A percentile compares a stretch with the other conserved stretches of the same genome.
These are phyloP conservation scores for Alternaria conjuncta DNA, from an alignment of 2,329 filamentous ascomycete species.

Conservation along the genomic window DNA sequence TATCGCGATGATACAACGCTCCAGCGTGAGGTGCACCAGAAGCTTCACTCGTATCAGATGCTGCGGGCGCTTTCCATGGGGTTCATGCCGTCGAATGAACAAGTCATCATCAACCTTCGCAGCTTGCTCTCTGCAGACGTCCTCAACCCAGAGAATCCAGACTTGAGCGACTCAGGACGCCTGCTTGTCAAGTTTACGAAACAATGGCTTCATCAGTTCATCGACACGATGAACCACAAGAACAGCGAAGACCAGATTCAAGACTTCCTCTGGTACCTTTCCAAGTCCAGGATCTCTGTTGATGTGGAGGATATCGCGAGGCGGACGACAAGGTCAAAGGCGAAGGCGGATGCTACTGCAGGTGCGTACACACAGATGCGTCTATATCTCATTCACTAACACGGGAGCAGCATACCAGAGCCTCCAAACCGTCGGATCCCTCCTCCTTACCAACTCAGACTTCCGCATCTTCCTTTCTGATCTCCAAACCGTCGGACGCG, in stretches of 20 bases:
- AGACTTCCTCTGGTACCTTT: constrained; percentile 86
- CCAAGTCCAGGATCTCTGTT: constrained; percentile 73
- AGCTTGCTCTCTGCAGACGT: constrained; percentile 79
- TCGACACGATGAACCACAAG: constrained; percentile 81
- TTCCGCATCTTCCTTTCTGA: constrained; percentile 88
- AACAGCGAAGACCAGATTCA: constrained; percentile 86
- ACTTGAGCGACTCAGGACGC: constrained; percentile 79
- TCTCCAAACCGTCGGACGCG: constrained; percentile 75
- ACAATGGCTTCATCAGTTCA: constrained; percentile 78
- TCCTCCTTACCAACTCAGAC: constrained; percentile 89
- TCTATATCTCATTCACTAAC: constrained; percentile 22
- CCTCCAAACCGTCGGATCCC: constrained; percentile 78
- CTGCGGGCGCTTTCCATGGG: constrained; percentile 79
- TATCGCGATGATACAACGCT: constrained; percentile 82
- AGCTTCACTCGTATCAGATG: constrained; percentile 95
- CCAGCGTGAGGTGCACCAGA: constrained; percentile 75
- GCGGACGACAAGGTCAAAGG: constrained; percentile 67
- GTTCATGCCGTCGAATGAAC: constrained; percentile 91
- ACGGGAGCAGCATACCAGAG: constrained; percentile 72
- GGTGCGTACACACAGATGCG: constrained; percentile 55
- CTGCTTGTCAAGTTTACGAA: constrained; percentile 74
- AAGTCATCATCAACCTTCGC: constrained; percentile 78
- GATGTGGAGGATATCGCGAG: constrained; percentile 69
- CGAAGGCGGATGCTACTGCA: constrained; percentile 73
- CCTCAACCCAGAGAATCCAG: constrained; percentile 75